Evolutionary conservation across 2,329 filamentous ascomycete genomes (phyloP).

Genomic region (Fusarium chuoi): DNA sequence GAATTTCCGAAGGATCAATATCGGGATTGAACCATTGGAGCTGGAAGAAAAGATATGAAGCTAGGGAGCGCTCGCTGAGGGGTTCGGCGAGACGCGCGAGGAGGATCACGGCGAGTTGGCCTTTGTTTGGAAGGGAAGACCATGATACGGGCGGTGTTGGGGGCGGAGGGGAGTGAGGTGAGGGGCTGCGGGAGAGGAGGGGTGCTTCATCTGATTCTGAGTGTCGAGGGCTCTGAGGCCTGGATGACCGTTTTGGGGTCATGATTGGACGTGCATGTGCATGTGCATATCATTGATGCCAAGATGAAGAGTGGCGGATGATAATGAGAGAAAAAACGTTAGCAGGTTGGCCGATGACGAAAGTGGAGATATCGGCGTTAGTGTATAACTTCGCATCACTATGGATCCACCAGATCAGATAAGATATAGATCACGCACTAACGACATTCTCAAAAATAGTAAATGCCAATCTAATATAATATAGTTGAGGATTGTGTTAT

Average conservation of each 20-base stretch:
- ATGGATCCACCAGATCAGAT: background rate
- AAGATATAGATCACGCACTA: background rate
- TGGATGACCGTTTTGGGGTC: background rate
- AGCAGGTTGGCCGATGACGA: background rate
- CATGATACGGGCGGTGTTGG: background rate
- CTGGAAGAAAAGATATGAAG: conserved; percentile 88
- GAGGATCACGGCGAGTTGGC: conserved; percentile 80
- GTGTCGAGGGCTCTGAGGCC: background rate
- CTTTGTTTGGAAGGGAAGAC: conserved; percentile 75
- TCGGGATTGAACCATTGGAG: conserved; percentile 76
- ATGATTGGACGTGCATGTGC: background rate
- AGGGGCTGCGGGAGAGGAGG: background rate
- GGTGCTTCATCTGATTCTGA: background rate
- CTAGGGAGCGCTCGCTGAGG: conserved; percentile 79
- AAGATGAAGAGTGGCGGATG: background rate
- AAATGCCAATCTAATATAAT: accelerated
- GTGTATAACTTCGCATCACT: background rate
- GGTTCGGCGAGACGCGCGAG: conserved; percentile 84
- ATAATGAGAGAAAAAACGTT: background rate
- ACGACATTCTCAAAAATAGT: accelerated
- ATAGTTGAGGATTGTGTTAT: accelerated
- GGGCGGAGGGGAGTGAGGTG: background rate
- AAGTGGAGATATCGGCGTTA: background rate
- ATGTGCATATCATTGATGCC: background rate
- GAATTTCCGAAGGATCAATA: conserved; percentile 71